Evolutionary conservation across 2,329 filamentous ascomycete species (phyloP).

Genomic region (Penicillium sp.): DNA sequence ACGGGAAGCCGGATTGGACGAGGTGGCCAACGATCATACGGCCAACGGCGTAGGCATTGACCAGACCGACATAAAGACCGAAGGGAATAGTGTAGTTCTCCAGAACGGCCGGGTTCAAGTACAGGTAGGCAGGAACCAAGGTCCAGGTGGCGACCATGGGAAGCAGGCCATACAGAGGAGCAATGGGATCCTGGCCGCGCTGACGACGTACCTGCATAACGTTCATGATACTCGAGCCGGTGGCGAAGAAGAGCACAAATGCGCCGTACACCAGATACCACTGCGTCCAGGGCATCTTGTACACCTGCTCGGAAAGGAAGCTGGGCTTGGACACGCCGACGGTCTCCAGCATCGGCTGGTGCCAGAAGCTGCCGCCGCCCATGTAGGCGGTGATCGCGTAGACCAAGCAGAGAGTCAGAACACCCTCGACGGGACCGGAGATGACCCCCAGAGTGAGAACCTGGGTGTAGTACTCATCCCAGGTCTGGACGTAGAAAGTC

Average conservation of each 20-base stretch:
- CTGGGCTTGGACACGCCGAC: slow-evolving; percentile 64
- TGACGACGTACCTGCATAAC: slow-evolving; percentile 78
- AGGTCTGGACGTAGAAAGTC: slow-evolving; percentile 98
- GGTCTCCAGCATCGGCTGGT: slow-evolving; percentile 71
- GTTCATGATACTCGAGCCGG: slow-evolving; percentile 68
- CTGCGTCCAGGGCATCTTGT: slow-evolving; percentile 80
- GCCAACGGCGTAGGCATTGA: slow-evolving; percentile 93
- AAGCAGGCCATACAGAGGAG: slow-evolving; percentile 72
- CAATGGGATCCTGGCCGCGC: slow-evolving; percentile 66
- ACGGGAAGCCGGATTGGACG: slow-evolving; percentile 82
- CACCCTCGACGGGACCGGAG: slow-evolving; percentile 92
- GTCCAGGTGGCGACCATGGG: slow-evolving; percentile 79
- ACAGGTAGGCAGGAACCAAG: slow-evolving; percentile 74
- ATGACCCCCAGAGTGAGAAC: slow-evolving; percentile 88
- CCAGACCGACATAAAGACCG: slow-evolving; percentile 77
- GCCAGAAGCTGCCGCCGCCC: slow-evolving; percentile 91
- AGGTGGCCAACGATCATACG: slow-evolving; percentile 95
- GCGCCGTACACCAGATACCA: slow-evolving; percentile 90
- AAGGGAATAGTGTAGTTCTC: slow-evolving; percentile 85
- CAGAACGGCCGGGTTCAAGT: slow-evolving; percentile 80
- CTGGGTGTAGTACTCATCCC: slow-evolving; percentile 99
- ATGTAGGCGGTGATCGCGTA: slow-evolving; percentile 81
- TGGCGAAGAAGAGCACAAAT: slow-evolving; percentile 81
- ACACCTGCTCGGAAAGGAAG: slow-evolving; percentile 68
- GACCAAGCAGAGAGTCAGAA: slow-evolving; percentile 77